These are phyloP conservation scores for Saccharum officinarum DNA, from an alignment of 176 grass and related monocot species.

Conservation along the genomic window DNA sequence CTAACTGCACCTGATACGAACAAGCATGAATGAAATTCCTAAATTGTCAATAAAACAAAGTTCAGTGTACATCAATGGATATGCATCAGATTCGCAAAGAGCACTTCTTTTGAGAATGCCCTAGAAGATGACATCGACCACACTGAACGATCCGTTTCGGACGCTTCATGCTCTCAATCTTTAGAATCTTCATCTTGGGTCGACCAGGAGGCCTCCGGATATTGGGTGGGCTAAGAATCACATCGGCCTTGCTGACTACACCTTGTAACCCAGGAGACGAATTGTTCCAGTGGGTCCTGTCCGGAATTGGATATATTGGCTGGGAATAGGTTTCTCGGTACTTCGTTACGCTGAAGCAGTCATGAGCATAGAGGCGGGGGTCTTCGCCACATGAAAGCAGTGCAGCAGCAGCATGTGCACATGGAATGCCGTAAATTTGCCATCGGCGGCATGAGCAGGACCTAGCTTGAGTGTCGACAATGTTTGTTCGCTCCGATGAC, in stretches of 20 bases:
- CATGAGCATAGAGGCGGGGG: constrained; percentile 68
- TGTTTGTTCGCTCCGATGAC: constrained; percentile 93
- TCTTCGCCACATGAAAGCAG: constrained; percentile 90
- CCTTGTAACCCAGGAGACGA: constrained; percentile 26
- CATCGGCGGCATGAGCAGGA: constrained; percentile 85
- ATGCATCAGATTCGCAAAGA: not conserved
- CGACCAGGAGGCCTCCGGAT: constrained; percentile 84
- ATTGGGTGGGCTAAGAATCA: constrained; percentile 73
- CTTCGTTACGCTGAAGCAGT: constrained; percentile 85
- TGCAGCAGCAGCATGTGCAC: constrained; percentile 90
- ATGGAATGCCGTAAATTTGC: constrained; percentile 95
- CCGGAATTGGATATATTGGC: constrained; percentile 66
- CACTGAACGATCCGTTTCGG: constrained; percentile 83
- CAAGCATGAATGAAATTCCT: not conserved
- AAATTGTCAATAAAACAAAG: not conserved
- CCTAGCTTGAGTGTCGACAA: constrained; percentile 85
- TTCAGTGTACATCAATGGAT: not conserved
- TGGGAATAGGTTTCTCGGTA: constrained; percentile 29
- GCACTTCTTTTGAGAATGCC: constrained; percentile 4
- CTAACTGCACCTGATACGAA: not conserved
- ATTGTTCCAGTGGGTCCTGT: constrained; percentile 22
- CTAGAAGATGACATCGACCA: not conserved
- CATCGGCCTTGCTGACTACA: constrained; percentile 49
- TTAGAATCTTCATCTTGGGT: constrained; percentile 98
- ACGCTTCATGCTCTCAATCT: constrained; percentile 88